phyloP scores from a whole-genome alignment of 2,329 filamentous ascomycete species.

The Penicillium sp. region DNA sequence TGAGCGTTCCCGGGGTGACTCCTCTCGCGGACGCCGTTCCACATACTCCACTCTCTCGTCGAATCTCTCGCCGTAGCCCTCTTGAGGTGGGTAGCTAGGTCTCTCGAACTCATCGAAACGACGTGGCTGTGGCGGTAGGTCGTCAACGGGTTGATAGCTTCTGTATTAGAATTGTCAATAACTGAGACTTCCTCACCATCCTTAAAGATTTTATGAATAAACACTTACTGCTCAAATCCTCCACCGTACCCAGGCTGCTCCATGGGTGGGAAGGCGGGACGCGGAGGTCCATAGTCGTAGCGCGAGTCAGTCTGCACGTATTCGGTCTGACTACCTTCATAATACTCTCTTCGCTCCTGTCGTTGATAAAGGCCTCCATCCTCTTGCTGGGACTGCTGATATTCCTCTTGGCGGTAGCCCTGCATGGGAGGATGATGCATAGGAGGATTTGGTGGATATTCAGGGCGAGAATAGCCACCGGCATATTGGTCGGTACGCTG shows the following conservation, averaged over 20 bases:
- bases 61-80: conserved; percentile 18
- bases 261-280: conserved; percentile 12
- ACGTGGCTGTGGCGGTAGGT: conserved; percentile 7
- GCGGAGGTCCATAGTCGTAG: conserved; percentile 19
- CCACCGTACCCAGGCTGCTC: conserved; percentile 12
- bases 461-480: conserved; percentile 3
- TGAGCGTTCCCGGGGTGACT: conserved; percentile 22
- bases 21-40: conserved; percentile 23
- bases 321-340: conserved; percentile 14
- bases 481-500: neutral
- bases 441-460: conserved; percentile 8
- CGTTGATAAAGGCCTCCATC: conserved; percentile 15
- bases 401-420: conserved; percentile 18
- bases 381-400: conserved; percentile 15
- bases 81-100: conserved; percentile 12
- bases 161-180: conserved; percentile 15
- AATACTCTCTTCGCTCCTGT: conserved; percentile 13
- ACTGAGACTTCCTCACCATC: conserved; percentile 5
- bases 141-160: conserved; percentile 21
- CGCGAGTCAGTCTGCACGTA: conserved; percentile 18
- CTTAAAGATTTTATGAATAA: neutral
- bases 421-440: conserved; percentile 2
- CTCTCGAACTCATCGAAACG: conserved; percentile 16
- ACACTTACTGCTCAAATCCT: conserved; percentile 25
- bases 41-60: conserved; percentile 22